Evolutionary conservation across 257 asterid species (phyloP).

Genomic region (Solanum bukasovii): DNA sequence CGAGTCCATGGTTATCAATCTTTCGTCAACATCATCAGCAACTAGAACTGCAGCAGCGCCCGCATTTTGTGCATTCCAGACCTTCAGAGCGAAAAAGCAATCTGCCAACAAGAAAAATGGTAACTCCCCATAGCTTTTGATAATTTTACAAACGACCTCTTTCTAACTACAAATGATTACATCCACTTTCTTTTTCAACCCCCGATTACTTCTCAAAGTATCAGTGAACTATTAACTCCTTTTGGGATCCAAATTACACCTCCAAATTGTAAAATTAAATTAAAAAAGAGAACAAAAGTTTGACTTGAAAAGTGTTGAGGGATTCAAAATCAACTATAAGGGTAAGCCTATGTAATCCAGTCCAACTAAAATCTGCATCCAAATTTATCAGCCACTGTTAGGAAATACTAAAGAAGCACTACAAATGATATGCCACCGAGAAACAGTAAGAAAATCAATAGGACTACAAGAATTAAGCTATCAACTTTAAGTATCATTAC

Average conservation of each 20-base stretch:
- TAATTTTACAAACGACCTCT: background rate
- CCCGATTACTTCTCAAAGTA: background rate
- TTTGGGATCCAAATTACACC: background rate
- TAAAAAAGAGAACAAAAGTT: background rate
- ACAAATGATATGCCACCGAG: background rate
- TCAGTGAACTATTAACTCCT: background rate
- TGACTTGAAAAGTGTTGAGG: background rate
- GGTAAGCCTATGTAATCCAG: background rate
- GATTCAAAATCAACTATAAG: background rate
- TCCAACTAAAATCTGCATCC: background rate
- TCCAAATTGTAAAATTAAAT: background rate
- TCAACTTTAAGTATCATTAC: background rate
- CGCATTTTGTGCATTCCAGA: conserved; percentile 94
- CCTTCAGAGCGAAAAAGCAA: conserved; percentile 84
- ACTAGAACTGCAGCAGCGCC: conserved; percentile 96
- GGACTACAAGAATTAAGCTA: background rate
- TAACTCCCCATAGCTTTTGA: background rate
- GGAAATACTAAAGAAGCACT: background rate
- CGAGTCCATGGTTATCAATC: conserved; percentile 82
- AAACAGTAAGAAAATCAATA: background rate
- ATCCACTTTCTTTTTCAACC: background rate
- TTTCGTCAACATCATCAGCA: conserved; percentile 60
- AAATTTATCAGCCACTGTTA: background rate
- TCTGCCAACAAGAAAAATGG: conserved; percentile 37
- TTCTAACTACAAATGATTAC: background rate